Conservation (phyloP, 2,329 filamentous ascomycete species). For the Sporothrix globosa region DNA sequence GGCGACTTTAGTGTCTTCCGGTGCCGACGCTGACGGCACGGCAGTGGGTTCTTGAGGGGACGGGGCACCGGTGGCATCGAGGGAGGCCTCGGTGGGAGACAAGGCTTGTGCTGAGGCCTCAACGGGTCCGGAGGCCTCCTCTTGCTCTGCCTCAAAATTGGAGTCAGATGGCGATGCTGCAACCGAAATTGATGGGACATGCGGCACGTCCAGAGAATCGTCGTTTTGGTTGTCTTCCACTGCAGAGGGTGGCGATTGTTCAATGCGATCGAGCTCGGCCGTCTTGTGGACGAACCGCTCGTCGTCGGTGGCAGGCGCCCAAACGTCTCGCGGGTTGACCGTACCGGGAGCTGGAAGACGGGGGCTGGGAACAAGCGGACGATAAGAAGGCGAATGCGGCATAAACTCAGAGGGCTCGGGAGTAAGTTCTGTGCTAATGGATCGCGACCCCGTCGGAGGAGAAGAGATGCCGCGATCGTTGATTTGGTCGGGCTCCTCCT, state of each 20-base stretch:
- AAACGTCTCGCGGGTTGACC: conserved; percentile 59
- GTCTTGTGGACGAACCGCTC: conserved; percentile 44
- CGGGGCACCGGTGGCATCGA: neutral
- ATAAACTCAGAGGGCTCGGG: conserved; percentile 36
- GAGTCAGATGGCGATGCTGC: conserved; percentile 14
- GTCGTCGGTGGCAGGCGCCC: conserved; percentile 49
- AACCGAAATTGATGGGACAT: conserved; percentile 21
- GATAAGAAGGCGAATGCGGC: conserved; percentile 32
- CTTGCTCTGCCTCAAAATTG: conserved; percentile 11
- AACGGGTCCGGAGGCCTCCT: conserved; percentile 15
- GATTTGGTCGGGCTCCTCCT: conserved; percentile 25
- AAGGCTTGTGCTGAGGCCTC: conserved; percentile 19
- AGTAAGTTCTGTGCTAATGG: conserved; percentile 15
- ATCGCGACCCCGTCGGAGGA: neutral
- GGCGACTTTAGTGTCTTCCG: neutral
- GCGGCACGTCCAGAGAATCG: conserved; percentile 3
- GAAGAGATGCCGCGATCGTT: conserved; percentile 2
- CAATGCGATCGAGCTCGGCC: conserved; percentile 45
- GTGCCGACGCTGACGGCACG: conserved; percentile 2
- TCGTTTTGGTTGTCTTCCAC: neutral
- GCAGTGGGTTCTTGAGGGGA: neutral
- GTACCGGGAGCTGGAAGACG: conserved; percentile 50
- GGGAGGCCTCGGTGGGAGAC: conserved; percentile 15
- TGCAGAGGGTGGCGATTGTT: conserved; percentile 40
- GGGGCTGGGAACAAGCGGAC: conserved; percentile 37